Base-by-base conservation (phyloP, 2,329 filamentous ascomycete genomes). In the Fusarium tupiense region DNA sequence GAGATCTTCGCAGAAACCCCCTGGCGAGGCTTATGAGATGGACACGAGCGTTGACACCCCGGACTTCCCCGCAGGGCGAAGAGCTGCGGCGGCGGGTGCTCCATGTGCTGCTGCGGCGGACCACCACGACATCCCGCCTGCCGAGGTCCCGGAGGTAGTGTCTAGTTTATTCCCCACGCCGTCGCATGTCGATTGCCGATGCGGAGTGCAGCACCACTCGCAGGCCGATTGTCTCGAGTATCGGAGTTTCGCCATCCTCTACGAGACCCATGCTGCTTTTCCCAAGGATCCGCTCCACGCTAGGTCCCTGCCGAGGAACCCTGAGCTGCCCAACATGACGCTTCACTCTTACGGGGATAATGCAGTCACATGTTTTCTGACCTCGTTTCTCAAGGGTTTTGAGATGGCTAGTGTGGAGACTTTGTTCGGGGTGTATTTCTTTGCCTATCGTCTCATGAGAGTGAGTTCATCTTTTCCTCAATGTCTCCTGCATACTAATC, bases 161-260 rank as follows among this genome's bases (percentile, higher is more conserved):
- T 61, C 71, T 43, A 68, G 44, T 38, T 31, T 74, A 22, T 64
- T 74, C 11, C 67, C 72, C 24, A 50, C 61, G 19, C 61, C 68
- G 31, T 63, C 72, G 12, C 68, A 69, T 33, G 71, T 78, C 20
- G 71, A 78, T 35, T 79, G 78, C 57, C 76, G 76, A 56, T 79
- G 78, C 41, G 78, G 78, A 63, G 68, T 73, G n/a, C 69, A 71
- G 67, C 78, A 79, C 52, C 64, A 62, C 37, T 71, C 71, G 19
- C 72, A 66, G 26, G 67, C 67, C 16, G 71, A 79, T 37, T 78
- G 76, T 40, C 58, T 78, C 10, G 77, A 79, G 53, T 74, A 77
- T 56, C 73, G 69, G 52, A 78, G 71, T 66, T 69, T 76, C 43
- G 73, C 75, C 31, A 74, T 78, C 17, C 69, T 79, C 29, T 78